Evolutionary conservation across 2,329 filamentous ascomycete species (phyloP).

Genomic region (Neofusicoccum sp.): DNA sequence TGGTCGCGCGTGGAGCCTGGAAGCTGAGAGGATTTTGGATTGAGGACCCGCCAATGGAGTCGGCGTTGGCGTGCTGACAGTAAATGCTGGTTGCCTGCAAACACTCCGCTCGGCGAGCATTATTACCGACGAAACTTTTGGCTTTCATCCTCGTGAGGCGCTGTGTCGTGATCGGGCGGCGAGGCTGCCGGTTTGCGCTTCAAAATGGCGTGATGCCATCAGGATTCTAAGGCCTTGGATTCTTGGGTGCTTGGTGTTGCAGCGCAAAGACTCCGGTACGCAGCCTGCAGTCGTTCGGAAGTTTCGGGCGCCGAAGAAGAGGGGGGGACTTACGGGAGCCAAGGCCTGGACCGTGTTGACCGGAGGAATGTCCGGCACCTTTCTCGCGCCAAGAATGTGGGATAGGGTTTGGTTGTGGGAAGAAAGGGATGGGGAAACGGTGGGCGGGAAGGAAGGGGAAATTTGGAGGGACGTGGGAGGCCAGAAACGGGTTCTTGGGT

Average conservation of each 20-base stretch:
- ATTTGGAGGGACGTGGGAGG: neutral
- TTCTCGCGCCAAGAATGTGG: neutral
- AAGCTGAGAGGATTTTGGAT: no score
- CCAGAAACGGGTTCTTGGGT: neutral
- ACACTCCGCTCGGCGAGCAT: no score
- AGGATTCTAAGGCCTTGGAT: neutral
- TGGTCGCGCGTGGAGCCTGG: no score
- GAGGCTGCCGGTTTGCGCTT: neutral
- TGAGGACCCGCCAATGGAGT: neutral
- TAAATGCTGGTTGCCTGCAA: no score
- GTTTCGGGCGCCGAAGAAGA: neutral
- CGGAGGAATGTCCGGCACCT: conserved; percentile 8
- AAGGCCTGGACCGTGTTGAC: neutral
- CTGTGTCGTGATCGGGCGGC: neutral
- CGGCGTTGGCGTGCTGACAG: neutral
- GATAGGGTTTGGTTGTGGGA: neutral
- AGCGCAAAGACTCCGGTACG: neutral
- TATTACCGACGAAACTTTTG: neutral
- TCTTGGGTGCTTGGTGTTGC: no score
- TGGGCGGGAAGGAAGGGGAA: no score
- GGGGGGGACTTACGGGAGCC: no score
- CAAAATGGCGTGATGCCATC: neutral
- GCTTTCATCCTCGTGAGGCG: neutral
- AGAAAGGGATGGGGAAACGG: no score
- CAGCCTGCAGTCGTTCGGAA: neutral